These are phyloP conservation scores for Coelastrella sp. DNA, from an alignment of 139 green algal genomes.

Conservation along the genomic window DNA sequence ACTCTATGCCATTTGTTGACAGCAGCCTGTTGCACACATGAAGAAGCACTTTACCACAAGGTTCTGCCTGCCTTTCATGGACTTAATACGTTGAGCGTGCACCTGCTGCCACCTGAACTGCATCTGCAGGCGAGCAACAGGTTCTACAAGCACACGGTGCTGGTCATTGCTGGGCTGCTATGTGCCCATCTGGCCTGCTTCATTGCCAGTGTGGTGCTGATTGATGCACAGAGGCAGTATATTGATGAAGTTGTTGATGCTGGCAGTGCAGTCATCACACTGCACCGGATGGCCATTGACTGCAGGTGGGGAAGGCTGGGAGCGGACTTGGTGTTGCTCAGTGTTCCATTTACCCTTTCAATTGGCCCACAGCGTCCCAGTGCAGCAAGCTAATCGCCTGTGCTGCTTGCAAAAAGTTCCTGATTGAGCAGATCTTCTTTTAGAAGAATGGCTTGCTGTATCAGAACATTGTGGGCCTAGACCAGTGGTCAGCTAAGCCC, in stretches of 20 bases:
- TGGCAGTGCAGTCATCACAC: constrained; percentile 10
- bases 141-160: constrained; percentile 41
- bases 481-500: too few relatives aligned
- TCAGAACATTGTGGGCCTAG: too few relatives aligned
- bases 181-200: constrained; percentile 37
- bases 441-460: too few relatives aligned
- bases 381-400: too few relatives aligned
- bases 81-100: neutral
- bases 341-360: too few relatives aligned
- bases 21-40: too few relatives aligned
- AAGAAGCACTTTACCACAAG: too few relatives aligned
- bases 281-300: constrained; percentile 44
- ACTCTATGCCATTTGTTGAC: too few relatives aligned
- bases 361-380: too few relatives aligned
- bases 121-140: neutral
- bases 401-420: too few relatives aligned
- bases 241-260: constrained; percentile 45
- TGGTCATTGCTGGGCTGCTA: constrained; percentile 16
- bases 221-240: constrained; percentile 27
- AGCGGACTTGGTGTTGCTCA: too few relatives aligned
- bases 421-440: too few relatives aligned
- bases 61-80: neutral
- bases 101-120: neutral
- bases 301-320: neutral
- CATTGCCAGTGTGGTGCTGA: constrained; percentile 3